phyloP scores from a whole-genome alignment of 768 basidiomycete genomes.

The Amanita brunnescens region DNA sequence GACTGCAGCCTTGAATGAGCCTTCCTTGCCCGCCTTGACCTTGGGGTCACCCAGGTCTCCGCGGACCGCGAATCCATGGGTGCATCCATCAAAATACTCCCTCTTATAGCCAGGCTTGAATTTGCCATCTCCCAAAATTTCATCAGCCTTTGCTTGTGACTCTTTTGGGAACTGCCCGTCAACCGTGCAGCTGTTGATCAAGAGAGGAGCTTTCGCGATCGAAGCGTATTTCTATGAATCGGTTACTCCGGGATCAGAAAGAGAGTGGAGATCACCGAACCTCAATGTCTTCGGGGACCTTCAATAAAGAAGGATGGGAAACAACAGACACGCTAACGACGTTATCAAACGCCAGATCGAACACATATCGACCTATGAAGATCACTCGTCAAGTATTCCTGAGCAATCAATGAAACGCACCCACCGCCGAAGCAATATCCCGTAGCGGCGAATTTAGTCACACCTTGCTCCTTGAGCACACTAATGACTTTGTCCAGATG shows the following conservation, averaged over 20 bases:
- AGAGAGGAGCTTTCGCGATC: conserved; percentile 42
- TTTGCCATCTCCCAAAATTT: conserved; percentile 37
- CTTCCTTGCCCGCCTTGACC: conserved; percentile 56
- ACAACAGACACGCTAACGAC: conserved; percentile 38
- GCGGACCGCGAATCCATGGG: conserved; percentile 47
- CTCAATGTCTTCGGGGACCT: conserved; percentile 54
- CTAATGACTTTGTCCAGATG: conserved; percentile 46
- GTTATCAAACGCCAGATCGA: conserved; percentile 54
- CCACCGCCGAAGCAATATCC: conserved; percentile 67
- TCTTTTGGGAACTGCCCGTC: conserved; percentile 45
- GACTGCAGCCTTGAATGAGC: conserved; percentile 48
- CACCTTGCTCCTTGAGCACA: conserved; percentile 49
- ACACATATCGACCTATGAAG: conserved; percentile 41
- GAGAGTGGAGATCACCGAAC: conserved; percentile 19
- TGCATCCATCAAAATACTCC: conserved; percentile 37
- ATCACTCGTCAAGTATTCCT: background rate
- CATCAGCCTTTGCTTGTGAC: conserved; percentile 35
- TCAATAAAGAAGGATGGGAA: conserved; percentile 55
- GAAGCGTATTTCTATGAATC: conserved; percentile 35
- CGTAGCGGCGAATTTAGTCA: conserved; percentile 49
- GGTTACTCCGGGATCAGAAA: background rate
- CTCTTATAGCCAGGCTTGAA: conserved; percentile 42
- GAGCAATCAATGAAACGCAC: conserved; percentile 10
- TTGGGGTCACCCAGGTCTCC: conserved; percentile 39
- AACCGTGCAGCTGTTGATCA: conserved; percentile 57